phyloP scores from a whole-genome alignment of 495 filamentous ascomycete species.

The Penicillium angulare region DNA sequence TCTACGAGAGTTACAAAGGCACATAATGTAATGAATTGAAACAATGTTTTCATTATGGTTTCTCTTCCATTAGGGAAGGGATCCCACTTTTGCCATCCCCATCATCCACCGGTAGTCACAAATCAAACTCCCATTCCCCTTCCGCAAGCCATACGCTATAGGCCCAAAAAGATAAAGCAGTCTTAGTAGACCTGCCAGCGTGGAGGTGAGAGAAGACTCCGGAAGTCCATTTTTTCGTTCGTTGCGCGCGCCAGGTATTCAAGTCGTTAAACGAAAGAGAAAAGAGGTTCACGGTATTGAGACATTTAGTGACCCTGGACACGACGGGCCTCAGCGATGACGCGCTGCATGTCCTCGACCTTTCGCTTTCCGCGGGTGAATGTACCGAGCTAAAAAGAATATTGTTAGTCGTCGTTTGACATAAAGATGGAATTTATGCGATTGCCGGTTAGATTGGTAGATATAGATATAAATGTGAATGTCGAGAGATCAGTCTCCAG shows the following conservation, averaged over 20 bases:
- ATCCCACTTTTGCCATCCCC: constrained; percentile 35
- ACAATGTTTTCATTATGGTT: constrained; percentile 36
- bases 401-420: constrained; percentile 19
- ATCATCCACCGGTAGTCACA: constrained; percentile 29
- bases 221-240: constrained; percentile 21
- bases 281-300: constrained; percentile 13
- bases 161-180: constrained; percentile 3
- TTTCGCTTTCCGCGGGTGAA: constrained; percentile 97
- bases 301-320: constrained; percentile 66
- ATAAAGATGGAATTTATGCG: background rate
- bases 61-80: constrained; percentile 27
- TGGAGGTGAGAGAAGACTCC: constrained; percentile 8
- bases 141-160: constrained; percentile 27
- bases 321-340: constrained; percentile 94
- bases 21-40: constrained; percentile 16
- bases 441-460: background rate
- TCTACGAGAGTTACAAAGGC: constrained; percentile 2
- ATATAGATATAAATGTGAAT: no score
- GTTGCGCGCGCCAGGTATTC: constrained; percentile 27
- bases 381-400: constrained; percentile 78
- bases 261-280: constrained; percentile 31
- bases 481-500: no score
- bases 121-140: constrained; percentile 28
- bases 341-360: constrained; percentile 95
- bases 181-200: constrained; percentile 13